Evolutionary conservation across 805 yeast species (phyloP).

Genomic region (Yamadazyma insecticola): DNA sequence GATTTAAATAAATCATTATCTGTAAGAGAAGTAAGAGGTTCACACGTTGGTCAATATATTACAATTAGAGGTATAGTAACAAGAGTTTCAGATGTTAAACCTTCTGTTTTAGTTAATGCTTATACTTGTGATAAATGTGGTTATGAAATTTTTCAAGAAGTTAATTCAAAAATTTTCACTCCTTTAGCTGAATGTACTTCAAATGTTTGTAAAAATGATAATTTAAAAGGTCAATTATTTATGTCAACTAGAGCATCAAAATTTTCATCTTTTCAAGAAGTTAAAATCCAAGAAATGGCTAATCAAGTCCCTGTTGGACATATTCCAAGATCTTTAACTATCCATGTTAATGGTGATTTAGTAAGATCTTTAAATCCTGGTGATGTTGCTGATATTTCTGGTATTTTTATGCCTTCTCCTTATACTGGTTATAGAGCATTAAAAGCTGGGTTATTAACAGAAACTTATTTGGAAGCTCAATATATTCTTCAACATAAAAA

Average conservation of each 20-base stretch:
- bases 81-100: conserved; percentile 94
- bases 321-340: conserved; percentile 81
- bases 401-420: conserved; percentile 89
- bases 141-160: conserved; percentile 93
- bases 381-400: conserved; percentile 88
- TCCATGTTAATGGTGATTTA: conserved; percentile 88
- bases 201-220: conserved; percentile 69
- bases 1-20: conserved; percentile 57
- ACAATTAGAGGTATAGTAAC: conserved; percentile 94
- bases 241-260: conserved; percentile 95
- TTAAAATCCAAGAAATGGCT: conserved; percentile 89
- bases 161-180: conserved; percentile 72
- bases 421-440: conserved; percentile 94
- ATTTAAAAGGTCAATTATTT: conserved; percentile 81
- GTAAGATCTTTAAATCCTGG: conserved; percentile 91
- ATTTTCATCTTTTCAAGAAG: conserved; percentile 92
- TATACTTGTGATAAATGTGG: conserved; percentile 98
- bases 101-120: conserved; percentile 84
- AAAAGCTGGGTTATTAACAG: conserved; percentile 89
- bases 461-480: conserved; percentile 89
- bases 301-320: conserved; percentile 98
- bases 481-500: conserved; percentile 82
- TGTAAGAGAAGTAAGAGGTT: conserved; percentile 86
- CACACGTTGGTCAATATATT: conserved; percentile 76
- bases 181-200: conserved; percentile 90